Base-by-base conservation (phyloP, 2,329 filamentous ascomycete genomes). In the Xylariomycetidae sp. region DNA sequence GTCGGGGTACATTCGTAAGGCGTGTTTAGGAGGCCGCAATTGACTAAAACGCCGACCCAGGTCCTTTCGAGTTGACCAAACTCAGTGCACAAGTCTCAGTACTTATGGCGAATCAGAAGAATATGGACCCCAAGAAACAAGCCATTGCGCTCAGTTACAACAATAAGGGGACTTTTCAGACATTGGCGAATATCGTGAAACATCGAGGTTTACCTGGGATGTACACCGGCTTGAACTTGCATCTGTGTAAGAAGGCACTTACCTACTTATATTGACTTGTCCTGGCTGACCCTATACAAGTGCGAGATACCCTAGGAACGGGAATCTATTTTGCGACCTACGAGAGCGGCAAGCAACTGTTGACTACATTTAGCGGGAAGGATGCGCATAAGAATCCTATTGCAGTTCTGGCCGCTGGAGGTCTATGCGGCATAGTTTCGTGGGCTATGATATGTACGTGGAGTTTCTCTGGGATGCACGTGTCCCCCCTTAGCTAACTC, bases 291-390 rank as follows among this genome's bases (percentile, higher is more conserved):
- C 13, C n/a, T 17, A 18, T 16, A 30, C 16, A 44, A 86, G 85
- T 89, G 50, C 77, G 87, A 40, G 87, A 94, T 60, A 89, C 85
- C 1, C 69, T 92, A 40, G 87, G 87, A 34, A 94, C 87, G 2
- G 77, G 79, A 18, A 86, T 90, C 37, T 94, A 94, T 59, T 94
- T 94, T 54, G 86, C 85, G 64, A 89, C 87, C 18, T 94, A 94
- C 57, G 87, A 94, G 61, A 88, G 84, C 56, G 78, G 80, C 48
- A 94, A 94, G 56, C 86, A 92, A 57, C 63, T 90, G 16, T 73
- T 88, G 43, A 85, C 82, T 14, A 87, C 85, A 12, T 78, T 85
- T 44, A 77, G 75, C 26, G 75, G 83, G 30, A 82, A 84, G 43
- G 74, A 74, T 40, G 80, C 81, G 6, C 79, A 85, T n/a, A 86